Conservation (phyloP, 129 eudicot species). For the Ambrosia trifida region DNA sequence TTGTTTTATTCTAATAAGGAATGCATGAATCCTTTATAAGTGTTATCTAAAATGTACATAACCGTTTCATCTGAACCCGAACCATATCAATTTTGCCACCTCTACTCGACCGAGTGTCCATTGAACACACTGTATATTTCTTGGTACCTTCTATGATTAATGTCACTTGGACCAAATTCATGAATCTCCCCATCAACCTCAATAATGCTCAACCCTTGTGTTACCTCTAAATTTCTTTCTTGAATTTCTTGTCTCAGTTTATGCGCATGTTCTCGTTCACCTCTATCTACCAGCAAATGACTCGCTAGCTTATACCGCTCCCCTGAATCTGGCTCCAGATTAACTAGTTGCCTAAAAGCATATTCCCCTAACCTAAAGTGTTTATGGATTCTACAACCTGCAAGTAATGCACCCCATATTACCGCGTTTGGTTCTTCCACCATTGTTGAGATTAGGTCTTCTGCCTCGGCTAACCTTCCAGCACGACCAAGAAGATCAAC, state of each 20-base stretch:
- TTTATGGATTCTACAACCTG: slow-evolving; percentile 40
- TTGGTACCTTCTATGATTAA: slow-evolving; percentile 32
- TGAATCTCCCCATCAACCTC: slow-evolving; percentile 50
- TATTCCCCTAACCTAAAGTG: slow-evolving; percentile 34
- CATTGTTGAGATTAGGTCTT: slow-evolving; percentile 41
- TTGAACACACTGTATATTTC: slow-evolving; percentile 42
- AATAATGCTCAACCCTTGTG: slow-evolving; percentile 40
- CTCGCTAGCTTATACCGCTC: slow-evolving; percentile 37
- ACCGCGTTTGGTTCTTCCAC: slow-evolving; percentile 39
- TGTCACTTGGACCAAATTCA: slow-evolving; percentile 41
- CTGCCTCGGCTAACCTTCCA: slow-evolving; percentile 43
- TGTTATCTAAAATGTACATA: not conserved
- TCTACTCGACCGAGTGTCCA: slow-evolving; percentile 16
- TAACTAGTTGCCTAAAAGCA: slow-evolving; percentile 36
- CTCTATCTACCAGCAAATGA: slow-evolving; percentile 28
- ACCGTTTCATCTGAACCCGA: not conserved
- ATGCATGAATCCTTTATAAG: not conserved
- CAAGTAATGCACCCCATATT: slow-evolving; percentile 53
- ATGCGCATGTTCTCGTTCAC: slow-evolving; percentile 17
- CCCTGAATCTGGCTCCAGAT: slow-evolving; percentile 39
- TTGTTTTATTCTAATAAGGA: slow-evolving; percentile 1
- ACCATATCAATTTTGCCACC: not conserved
- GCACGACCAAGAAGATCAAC: slow-evolving; percentile 57
- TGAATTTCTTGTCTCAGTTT: slow-evolving; percentile 29
- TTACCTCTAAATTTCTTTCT: slow-evolving; percentile 22